phyloP scores from a whole-genome alignment of 169 alveolate genomes.

The Plasmodium blacklocki region DNA sequence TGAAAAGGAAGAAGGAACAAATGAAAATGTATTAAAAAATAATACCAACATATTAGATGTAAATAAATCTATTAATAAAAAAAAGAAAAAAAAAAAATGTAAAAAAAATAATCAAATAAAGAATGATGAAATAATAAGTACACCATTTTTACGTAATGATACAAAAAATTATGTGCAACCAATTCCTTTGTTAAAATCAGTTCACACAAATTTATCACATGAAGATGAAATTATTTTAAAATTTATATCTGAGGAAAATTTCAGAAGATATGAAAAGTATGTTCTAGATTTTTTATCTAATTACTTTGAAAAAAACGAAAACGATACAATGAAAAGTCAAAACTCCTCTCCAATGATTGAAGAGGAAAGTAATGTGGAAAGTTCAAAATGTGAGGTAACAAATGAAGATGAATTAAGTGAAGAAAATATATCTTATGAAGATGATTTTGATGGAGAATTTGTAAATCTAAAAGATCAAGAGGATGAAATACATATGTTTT shows the following conservation, averaged over 20 bases:
- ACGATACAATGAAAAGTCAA: neutral
- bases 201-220: constrained; percentile 5
- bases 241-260: constrained; percentile 51
- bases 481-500: too few species aligned
- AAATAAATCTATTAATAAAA: constrained; percentile 17
- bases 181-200: neutral
- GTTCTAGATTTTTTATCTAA: constrained; percentile 27
- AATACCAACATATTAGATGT: neutral
- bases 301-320: constrained; percentile 22
- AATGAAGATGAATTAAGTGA: too few species aligned
- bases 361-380: too few species aligned
- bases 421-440: too few species aligned
- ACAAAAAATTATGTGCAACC: neutral
- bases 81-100: constrained; percentile 23
- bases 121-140: neutral
- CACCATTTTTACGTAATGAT: neutral
- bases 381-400: too few species aligned
- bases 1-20: constrained; percentile 11
- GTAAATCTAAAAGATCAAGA: too few species aligned
- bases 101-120: constrained; percentile 13
- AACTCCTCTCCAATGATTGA: too few species aligned
- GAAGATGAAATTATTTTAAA: constrained; percentile 68
- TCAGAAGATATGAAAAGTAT: constrained; percentile 42
- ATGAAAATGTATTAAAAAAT: constrained; percentile 1
- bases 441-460: too few species aligned